Base-by-base conservation (phyloP, 2,329 filamentous ascomycete genomes). In the Microthyrium microscopicum region DNA sequence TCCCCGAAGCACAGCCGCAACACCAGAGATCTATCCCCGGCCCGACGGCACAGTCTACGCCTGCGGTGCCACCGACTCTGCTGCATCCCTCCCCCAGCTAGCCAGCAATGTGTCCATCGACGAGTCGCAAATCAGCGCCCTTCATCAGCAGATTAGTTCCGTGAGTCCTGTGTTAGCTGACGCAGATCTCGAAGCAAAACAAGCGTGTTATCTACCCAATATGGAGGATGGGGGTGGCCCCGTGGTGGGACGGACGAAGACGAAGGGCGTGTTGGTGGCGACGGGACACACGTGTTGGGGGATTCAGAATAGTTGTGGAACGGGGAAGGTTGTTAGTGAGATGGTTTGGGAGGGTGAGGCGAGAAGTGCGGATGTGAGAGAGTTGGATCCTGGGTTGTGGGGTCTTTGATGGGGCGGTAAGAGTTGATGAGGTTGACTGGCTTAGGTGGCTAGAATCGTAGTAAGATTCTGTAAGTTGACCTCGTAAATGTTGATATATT, bases 271-370 rank as follows among this genome's bases (percentile, higher is more conserved):
- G 27, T 76, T 78, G 52, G 62, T 95, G 39, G 89, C 89, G 1
- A 69, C 82, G 0, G 89, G 89, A 0, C 89, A 98, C 60, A 93
- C 84, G 2, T 95, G 87, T 58, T 98, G 89, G 89, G 89, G 89
- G 0, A 93, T 98, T 16, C 87, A 95, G 58, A 95, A 98, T 57
- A 83, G 75, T 1, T 85, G 87, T 1, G 89, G 68, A 2, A 95
- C 87, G 22, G 59, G 57, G 2, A 60, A 57, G 42, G 37, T 60
- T 42, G 46, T 64, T 32, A 53, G 48, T 42, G 60, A 64, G 46
- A 48, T 62, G 41, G 56, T 62, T 21, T 62, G 56, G 48, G 59
- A 61, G 17, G 58, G 58, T 1, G 41, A 42, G 42, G 48, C 50
- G 8, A 55, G 40, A 53, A 61, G 54, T 50, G 60, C 54, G 38